phyloP scores from a whole-genome alignment of 805 yeast genomes.

The Torulaspora gathmanii region DNA sequence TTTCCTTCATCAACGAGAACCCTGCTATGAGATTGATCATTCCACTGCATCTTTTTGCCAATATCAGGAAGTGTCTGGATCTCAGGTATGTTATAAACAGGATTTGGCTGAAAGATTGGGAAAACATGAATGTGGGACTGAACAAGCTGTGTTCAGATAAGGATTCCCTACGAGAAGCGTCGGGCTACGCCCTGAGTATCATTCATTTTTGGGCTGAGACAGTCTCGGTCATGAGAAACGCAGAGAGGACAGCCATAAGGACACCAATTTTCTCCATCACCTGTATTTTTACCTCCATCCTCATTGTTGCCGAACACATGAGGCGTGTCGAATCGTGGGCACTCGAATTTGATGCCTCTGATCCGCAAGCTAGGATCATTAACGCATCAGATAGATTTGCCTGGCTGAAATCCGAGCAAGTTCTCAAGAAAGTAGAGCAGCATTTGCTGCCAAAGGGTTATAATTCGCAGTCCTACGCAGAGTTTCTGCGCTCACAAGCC shows the following conservation, averaged over 20 bases:
- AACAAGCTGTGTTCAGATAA: conserved; percentile 47
- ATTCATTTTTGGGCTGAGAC: conserved; percentile 68
- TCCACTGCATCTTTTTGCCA: conserved; percentile 63
- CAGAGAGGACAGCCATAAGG: conserved; percentile 60
- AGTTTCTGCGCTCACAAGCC: conserved; percentile 53
- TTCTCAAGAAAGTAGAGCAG: conserved; percentile 56
- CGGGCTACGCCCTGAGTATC: conserved; percentile 52
- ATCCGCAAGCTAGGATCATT: conserved; percentile 26
- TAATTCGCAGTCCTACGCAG: conserved; percentile 50
- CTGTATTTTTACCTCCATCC: conserved; percentile 58
- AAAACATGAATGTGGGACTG: conserved; percentile 53
- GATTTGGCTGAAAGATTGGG: conserved; percentile 66
- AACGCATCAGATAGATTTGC: conserved; percentile 52
- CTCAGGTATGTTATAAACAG: conserved; percentile 56
- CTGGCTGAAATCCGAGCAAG: conserved; percentile 60
- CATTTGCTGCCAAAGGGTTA: conserved; percentile 50
- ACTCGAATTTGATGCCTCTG: conserved; percentile 29
- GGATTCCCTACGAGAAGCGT: conserved; percentile 62
- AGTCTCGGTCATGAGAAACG: conserved; percentile 59
- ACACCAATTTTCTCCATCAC: conserved; percentile 75
- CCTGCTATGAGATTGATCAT: conserved; percentile 59
- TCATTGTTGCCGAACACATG: conserved; percentile 60
- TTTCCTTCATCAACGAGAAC: conserved; percentile 42
- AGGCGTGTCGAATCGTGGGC: conserved; percentile 54
- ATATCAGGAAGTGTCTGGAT: conserved; percentile 58